phyloP scores from a whole-genome alignment of 2,329 filamentous ascomycete genomes.

The Metarhizium brunneum region DNA sequence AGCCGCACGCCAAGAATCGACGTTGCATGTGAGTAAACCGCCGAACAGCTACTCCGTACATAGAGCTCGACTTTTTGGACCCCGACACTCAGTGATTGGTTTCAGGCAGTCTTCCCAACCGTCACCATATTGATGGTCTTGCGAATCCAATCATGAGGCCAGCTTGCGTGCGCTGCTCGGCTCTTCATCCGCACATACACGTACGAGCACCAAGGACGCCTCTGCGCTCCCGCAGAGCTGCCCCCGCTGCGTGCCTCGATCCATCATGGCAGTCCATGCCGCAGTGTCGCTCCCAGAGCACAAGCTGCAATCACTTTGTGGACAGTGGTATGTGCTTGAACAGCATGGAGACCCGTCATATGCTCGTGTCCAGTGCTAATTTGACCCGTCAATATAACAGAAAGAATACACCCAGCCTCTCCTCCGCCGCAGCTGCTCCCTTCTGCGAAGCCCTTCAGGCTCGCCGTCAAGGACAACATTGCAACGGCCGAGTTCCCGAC shows the following conservation, averaged over 20 bases:
- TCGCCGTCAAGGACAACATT: constrained; percentile 73
- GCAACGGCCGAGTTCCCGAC: constrained; percentile 57
- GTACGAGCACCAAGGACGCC: constrained; percentile 1
- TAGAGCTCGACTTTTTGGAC: not conserved
- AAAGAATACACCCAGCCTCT: constrained; percentile 1
- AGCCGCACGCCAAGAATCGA: not conserved
- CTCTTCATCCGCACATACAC: constrained; percentile 2
- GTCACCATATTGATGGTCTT: not conserved
- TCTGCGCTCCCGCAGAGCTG: constrained; percentile 2
- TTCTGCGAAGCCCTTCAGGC: constrained; percentile 25
- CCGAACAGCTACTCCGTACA: not conserved
- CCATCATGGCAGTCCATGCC: constrained; percentile 2
- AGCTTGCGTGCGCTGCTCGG: constrained; percentile 18
- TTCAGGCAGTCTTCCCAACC: not conserved
- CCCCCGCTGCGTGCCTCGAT: not conserved
- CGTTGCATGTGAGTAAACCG: too few species aligned
- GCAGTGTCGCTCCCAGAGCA: constrained; percentile 18
- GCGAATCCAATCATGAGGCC: constrained; percentile 15
- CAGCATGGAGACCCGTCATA: not conserved
- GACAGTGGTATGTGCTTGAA: constrained; percentile 15
- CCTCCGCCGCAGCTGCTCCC: constrained; percentile 11
- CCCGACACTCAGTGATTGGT: not conserved
- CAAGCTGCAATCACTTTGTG: constrained; percentile 27
- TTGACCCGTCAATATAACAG: not conserved
- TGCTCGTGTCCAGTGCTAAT: not conserved